Conservation (phyloP, 2,329 filamentous ascomycete species). For the Verticillium nonalfalfae region DNA sequence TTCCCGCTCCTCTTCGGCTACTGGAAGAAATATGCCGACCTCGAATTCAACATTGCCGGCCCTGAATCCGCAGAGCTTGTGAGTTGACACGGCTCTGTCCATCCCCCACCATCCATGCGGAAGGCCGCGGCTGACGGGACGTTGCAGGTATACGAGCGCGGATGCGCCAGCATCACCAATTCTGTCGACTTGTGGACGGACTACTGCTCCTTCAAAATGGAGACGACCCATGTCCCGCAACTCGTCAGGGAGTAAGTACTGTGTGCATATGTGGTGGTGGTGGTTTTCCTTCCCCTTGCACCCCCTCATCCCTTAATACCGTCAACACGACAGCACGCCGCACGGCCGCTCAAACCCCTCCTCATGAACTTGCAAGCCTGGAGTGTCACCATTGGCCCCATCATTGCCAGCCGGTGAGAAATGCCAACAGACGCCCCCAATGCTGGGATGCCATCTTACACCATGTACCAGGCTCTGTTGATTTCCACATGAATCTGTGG, state of each 20-base stretch:
- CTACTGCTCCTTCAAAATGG: constrained; percentile 96
- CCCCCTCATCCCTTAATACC: constrained; percentile 40
- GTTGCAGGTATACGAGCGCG: constrained; percentile 82
- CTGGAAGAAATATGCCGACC: constrained; percentile 99
- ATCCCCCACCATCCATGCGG: neutral
- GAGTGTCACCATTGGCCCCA: constrained; percentile 17
- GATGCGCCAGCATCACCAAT: constrained; percentile 84
- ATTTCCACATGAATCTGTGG: constrained; percentile 29
- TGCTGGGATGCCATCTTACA: constrained; percentile 60
- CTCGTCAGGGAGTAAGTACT: constrained; percentile 99
- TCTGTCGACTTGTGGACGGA: constrained; percentile 97
- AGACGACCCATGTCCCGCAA: constrained; percentile 90
- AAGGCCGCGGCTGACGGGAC: constrained; percentile 15
- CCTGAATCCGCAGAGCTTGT: constrained; percentile 98
- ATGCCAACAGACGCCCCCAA: constrained; percentile 53
- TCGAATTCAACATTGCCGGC: constrained; percentile 94
- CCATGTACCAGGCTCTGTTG: constrained; percentile 56
- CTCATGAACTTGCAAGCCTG: constrained; percentile 25
- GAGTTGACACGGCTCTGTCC: constrained; percentile 18
- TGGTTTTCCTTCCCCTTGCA: constrained; percentile 51
- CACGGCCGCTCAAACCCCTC: constrained; percentile 19
- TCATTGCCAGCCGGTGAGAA: constrained; percentile 59
- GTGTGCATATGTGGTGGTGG: constrained; percentile 36
- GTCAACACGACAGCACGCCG: constrained; percentile 37
- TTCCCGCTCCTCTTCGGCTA: constrained; percentile 96